Evolutionary conservation across 768 basidiomycete genomes (phyloP).

Genomic region (Podaxis carcinomalis): DNA sequence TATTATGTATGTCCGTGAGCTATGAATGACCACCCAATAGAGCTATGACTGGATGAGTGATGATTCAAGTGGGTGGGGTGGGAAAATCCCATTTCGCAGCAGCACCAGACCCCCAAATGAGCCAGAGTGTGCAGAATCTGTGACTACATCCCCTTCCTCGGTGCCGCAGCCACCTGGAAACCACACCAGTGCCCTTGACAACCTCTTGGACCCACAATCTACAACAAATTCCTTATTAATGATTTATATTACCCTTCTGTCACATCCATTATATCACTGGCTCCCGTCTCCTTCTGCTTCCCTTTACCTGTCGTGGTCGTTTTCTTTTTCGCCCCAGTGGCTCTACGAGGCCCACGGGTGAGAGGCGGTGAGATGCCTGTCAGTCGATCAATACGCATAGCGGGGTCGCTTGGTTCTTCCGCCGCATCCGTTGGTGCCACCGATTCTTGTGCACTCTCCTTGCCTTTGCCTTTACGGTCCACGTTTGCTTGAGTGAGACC

Average conservation of each 20-base stretch:
- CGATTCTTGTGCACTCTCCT: slow-evolving; percentile 14
- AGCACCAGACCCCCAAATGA: neutral
- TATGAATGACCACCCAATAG: neutral
- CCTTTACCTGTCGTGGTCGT: slow-evolving; percentile 9
- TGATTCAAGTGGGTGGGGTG: neutral
- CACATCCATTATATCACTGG: neutral
- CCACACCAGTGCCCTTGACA: neutral
- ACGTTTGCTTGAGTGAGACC: neutral
- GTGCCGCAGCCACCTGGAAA: neutral
- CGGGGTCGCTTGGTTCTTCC: slow-evolving; percentile 1
- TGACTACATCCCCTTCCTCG: neutral
- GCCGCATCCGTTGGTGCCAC: neutral
- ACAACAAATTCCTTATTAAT: neutral
- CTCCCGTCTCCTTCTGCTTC: neutral
- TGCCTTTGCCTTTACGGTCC: slow-evolving; percentile 1
- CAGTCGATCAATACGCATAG: slow-evolving; percentile 19
- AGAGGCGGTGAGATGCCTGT: slow-evolving; percentile 20
- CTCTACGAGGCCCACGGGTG: slow-evolving; percentile 15
- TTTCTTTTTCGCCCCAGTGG: slow-evolving; percentile 8
- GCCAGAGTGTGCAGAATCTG: neutral
- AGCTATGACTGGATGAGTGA: too few species aligned
- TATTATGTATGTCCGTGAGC: slow-evolving; percentile 7
- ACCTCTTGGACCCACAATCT: neutral
- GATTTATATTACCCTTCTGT: neutral
- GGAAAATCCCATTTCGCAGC: neutral